A percentile compares a stretch with the other conserved stretches of the same genome.
Evolutionary conservation across 768 basidiomycete species (phyloP).

Genomic region (Cyclocybe cylindracea): DNA sequence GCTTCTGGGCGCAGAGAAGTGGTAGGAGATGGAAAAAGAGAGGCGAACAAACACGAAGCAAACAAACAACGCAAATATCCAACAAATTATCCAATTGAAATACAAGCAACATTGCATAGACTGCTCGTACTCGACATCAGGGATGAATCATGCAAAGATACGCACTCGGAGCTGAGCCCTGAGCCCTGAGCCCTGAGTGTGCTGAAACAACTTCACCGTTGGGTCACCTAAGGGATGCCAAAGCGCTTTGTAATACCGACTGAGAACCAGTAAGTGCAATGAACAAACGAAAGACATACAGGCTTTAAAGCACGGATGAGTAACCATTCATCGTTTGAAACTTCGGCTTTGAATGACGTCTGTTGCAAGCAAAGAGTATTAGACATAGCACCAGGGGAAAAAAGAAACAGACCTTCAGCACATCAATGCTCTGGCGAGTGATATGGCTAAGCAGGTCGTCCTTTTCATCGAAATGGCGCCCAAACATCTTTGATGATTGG

Average conservation of each 20-base stretch:
- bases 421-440: conserved; percentile 91
- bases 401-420: conserved; percentile 71
- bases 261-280: not conserved
- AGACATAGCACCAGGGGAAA: not conserved
- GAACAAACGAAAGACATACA: conserved; percentile 41
- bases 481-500: conserved; percentile 93
- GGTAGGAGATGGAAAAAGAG: conserved; percentile 1
- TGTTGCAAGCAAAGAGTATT: conserved; percentile 27
- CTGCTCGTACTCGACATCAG: no score
- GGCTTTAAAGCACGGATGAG: conserved; percentile 87
- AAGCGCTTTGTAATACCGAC: conserved; percentile 26
- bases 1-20: no score
- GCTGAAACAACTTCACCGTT: not conserved
- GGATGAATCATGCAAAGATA: no score
- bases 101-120: no score
- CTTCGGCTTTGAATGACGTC: conserved; percentile 87
- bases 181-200: not conserved
- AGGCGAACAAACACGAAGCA: conserved; percentile 1
- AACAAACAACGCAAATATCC: not conserved
- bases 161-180: not conserved
- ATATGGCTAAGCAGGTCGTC: conserved; percentile 92
- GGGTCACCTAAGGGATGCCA: conserved; percentile 27
- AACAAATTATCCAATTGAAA: no score
- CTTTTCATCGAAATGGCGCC: conserved; percentile 94
- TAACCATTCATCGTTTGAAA: conserved; percentile 89